phyloP scores from a whole-genome alignment of 2,329 filamentous ascomycete species.

The Fusarium multiceps region DNA sequence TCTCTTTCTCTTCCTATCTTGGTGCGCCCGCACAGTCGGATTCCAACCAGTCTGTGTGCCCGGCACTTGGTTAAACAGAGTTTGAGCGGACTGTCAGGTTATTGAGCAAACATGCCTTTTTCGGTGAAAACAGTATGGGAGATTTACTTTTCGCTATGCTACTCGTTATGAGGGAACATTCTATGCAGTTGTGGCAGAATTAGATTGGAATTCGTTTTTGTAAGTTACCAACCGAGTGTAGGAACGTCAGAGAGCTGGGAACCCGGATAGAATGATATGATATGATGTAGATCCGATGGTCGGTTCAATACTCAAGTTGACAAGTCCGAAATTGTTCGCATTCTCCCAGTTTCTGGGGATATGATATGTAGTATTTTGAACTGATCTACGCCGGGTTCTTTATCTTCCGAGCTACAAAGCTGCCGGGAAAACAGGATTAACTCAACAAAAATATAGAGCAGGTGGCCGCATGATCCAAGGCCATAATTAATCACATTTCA shows the following conservation, averaged over 20 bases:
- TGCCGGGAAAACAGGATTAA: background rate
- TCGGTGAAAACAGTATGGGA: background rate
- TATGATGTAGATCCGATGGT: conserved; percentile 10
- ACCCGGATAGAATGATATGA: background rate
- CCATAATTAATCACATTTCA: background rate
- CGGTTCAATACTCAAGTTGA: background rate
- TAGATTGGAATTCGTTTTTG: background rate
- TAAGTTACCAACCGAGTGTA: background rate
- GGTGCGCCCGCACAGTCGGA: background rate
- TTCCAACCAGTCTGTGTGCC: background rate
- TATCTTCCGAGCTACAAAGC: background rate
- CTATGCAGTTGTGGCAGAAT: background rate
- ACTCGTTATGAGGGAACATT: background rate
- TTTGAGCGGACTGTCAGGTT: conserved; percentile 3
- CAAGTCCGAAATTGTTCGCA: background rate
- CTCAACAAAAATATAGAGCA: background rate
- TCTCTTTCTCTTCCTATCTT: background rate
- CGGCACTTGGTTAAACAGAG: conserved; percentile 21
- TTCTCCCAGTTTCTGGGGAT: background rate
- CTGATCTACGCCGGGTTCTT: conserved; percentile 6
- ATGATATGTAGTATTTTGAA: background rate
- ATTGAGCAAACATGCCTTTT: background rate
- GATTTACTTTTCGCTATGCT: background rate
- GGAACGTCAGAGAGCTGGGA: background rate
- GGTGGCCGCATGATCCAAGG: background rate